phyloP scores from a whole-genome alignment of 352 stramenopile genomes.

The Phytophthora brassicae region DNA sequence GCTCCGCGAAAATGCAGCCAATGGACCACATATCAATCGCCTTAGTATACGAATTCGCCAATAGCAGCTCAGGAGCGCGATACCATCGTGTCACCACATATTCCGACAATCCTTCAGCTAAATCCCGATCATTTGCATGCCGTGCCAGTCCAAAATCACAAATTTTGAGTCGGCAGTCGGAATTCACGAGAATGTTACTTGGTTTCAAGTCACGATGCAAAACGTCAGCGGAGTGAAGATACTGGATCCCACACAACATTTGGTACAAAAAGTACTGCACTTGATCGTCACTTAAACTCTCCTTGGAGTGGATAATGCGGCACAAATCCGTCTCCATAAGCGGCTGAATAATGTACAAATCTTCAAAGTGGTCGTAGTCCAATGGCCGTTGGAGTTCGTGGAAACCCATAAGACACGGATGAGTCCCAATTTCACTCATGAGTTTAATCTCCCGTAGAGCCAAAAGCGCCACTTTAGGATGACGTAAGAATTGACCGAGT shows the following conservation, averaged over 20 bases:
- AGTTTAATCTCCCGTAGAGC: slow-evolving; percentile 88
- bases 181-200: slow-evolving; percentile 97
- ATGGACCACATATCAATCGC: slow-evolving; percentile 96
- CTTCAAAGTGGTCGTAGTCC: slow-evolving; percentile 91
- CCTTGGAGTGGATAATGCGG: slow-evolving; percentile 85
- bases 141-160: slow-evolving; percentile 89
- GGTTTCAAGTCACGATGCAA: slow-evolving; percentile 97
- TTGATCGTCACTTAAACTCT: slow-evolving; percentile 93
- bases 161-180: slow-evolving; percentile 87
- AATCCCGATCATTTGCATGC: slow-evolving; percentile 74
- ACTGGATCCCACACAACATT: slow-evolving; percentile 93
- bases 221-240: slow-evolving; percentile 95
- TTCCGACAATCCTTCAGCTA: slow-evolving; percentile 86
- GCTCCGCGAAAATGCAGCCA: slow-evolving; percentile 99
- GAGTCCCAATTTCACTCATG: slow-evolving; percentile 80
- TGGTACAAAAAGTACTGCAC: slow-evolving; percentile 97
- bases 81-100: slow-evolving; percentile 96
- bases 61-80: slow-evolving; percentile 78
- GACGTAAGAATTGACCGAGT: slow-evolving; percentile 78
- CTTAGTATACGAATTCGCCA: slow-evolving; percentile 85
- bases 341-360: slow-evolving; percentile 97
- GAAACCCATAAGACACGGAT: slow-evolving; percentile 80
- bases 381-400: slow-evolving; percentile 83
- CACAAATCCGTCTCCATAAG: slow-evolving; percentile 98
- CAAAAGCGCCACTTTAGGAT: slow-evolving; percentile 83